Evolutionary conservation across 2,329 filamentous ascomycete species (phyloP).

Genomic region (Sordariomycetes sp.): DNA sequence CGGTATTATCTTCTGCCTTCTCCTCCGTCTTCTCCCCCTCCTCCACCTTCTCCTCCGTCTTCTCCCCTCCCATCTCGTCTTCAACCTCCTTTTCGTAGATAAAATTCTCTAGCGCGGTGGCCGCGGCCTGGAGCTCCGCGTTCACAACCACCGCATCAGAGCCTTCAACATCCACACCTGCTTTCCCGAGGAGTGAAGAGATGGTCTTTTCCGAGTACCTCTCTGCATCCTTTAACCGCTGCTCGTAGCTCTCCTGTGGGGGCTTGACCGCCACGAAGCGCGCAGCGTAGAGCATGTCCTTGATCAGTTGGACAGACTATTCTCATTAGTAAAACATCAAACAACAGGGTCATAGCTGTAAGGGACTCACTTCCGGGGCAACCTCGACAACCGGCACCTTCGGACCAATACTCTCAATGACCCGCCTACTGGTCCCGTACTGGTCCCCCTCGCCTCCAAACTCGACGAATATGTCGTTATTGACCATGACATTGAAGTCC

Average conservation of each 20-base stretch:
- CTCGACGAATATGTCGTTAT: slow-evolving; percentile 49
- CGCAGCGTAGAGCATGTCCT: slow-evolving; percentile 44
- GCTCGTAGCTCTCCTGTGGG: slow-evolving; percentile 12
- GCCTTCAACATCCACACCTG: slow-evolving; percentile 7
- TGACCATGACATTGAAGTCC: slow-evolving; percentile 46
- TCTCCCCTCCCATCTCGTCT: not conserved
- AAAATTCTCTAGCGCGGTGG: slow-evolving; percentile 13
- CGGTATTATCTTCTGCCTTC: not conserved
- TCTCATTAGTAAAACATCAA: slow-evolving; percentile 1
- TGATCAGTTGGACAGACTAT: slow-evolving; percentile 45
- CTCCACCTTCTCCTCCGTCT: not conserved
- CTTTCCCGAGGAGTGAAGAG: slow-evolving; percentile 4
- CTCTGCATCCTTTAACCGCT: not conserved
- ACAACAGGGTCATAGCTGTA: not conserved
- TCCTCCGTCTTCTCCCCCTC: not conserved
- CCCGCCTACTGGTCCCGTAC: slow-evolving; percentile 46
- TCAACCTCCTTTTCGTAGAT: slow-evolving; percentile 13
- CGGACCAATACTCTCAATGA: slow-evolving; percentile 38
- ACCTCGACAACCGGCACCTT: slow-evolving; percentile 51
- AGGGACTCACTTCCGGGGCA: slow-evolving; percentile 35
- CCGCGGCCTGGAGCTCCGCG: slow-evolving; percentile 14
- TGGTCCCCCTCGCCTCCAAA: slow-evolving; percentile 37
- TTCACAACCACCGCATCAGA: slow-evolving; percentile 12
- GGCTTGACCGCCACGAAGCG: slow-evolving; percentile 43
- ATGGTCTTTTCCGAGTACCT: slow-evolving; percentile 2